These are phyloP conservation scores for Mediolabrus comicus DNA, from an alignment of 108 stramenopile genomes.

Conservation along the genomic window DNA sequence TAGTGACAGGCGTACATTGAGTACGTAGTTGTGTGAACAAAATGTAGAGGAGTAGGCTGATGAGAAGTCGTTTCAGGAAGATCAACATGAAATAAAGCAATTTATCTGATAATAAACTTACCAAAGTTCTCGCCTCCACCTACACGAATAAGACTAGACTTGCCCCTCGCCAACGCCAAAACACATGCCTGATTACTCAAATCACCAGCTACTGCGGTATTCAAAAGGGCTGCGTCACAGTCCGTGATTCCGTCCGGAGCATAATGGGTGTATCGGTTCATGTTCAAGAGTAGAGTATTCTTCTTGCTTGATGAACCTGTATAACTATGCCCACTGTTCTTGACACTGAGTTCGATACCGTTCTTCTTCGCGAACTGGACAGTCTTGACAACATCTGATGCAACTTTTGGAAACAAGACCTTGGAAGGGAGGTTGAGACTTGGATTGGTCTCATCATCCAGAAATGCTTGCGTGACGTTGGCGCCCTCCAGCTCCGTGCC, in stretches of 20 bases:
- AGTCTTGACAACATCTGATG: not conserved
- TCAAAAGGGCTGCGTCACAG: not conserved
- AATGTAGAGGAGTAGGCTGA: not conserved
- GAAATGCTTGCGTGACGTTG: too few species aligned
- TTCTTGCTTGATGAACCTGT: not conserved
- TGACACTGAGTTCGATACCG: not conserved
- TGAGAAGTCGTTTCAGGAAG: too few species aligned
- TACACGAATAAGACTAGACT: constrained; percentile 7
- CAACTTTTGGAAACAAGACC: not conserved
- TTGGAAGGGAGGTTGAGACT: not conserved
- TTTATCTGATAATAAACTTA: constrained; percentile 1
- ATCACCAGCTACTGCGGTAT: constrained; percentile 1
- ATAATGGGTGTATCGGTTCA: constrained; percentile 3
- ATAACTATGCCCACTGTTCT: not conserved
- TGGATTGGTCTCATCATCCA: not conserved
- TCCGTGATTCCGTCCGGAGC: constrained; percentile 5
- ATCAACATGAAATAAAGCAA: not conserved
- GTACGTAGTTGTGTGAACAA: not conserved
- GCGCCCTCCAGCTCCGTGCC: too few species aligned
- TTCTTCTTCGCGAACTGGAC: not conserved
- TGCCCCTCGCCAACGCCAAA: not conserved
- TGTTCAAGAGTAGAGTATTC: constrained; percentile 2
- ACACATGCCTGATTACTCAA: constrained; percentile 2
- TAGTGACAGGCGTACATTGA: too few species aligned
- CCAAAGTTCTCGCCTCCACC: constrained; percentile 10